A percentile compares a stretch with the other conserved stretches of the same genome.
These are phyloP conservation scores for Cladosporium phlei DNA, from an alignment of 2,329 filamentous ascomycete species.

Conservation along the genomic window DNA sequence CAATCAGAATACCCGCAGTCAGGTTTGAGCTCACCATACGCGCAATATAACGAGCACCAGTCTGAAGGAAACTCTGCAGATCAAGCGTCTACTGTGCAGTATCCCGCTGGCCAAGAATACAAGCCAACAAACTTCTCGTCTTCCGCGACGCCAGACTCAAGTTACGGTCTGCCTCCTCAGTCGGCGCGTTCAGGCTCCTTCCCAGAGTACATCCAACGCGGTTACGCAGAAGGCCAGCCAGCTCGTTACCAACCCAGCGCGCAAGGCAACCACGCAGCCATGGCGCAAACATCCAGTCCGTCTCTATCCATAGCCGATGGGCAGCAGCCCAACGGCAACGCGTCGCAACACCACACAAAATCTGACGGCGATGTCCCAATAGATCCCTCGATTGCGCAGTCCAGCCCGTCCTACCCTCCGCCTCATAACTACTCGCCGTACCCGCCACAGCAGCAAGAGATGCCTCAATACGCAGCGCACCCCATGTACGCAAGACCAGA, in stretches of 20 bases:
- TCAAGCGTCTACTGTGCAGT: slow-evolving; percentile 89
- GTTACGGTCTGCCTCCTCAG: slow-evolving; percentile 69
- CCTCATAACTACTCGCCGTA: slow-evolving; percentile 81
- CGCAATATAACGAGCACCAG: slow-evolving; percentile 53
- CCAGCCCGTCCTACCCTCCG: slow-evolving; percentile 85
- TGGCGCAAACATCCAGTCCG: slow-evolving; percentile 99
- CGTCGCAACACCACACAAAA: slow-evolving; percentile 56
- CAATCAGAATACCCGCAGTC: slow-evolving; percentile 49
- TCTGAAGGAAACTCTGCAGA: slow-evolving; percentile 86
- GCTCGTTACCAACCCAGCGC: slow-evolving; percentile 69
- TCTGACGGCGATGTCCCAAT: slow-evolving; percentile 97
- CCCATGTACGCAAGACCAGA: slow-evolving; percentile 64
- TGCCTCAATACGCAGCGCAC: slow-evolving; percentile 70
- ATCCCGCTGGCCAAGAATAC: slow-evolving; percentile 75
- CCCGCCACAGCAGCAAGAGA: slow-evolving; percentile 67
- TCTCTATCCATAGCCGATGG: slow-evolving; percentile 83
- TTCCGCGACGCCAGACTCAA: slow-evolving; percentile 73
- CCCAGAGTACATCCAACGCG: slow-evolving; percentile 79
- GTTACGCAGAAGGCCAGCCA: slow-evolving; percentile 68
- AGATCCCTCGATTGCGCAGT: slow-evolving; percentile 96
- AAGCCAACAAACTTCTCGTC: slow-evolving; percentile 67
- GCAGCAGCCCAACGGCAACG: slow-evolving; percentile 62
- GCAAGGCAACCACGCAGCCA: slow-evolving; percentile 73
- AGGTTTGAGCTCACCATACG: slow-evolving; percentile 53
- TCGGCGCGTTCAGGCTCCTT: slow-evolving; percentile 77